Percentiles rank a stretch among this genome's conserved stretches.
Evolutionary conservation across 1,284 basidiomycete genomes (phyloP).

Genomic region (Papiliotrema laurentii): DNA sequence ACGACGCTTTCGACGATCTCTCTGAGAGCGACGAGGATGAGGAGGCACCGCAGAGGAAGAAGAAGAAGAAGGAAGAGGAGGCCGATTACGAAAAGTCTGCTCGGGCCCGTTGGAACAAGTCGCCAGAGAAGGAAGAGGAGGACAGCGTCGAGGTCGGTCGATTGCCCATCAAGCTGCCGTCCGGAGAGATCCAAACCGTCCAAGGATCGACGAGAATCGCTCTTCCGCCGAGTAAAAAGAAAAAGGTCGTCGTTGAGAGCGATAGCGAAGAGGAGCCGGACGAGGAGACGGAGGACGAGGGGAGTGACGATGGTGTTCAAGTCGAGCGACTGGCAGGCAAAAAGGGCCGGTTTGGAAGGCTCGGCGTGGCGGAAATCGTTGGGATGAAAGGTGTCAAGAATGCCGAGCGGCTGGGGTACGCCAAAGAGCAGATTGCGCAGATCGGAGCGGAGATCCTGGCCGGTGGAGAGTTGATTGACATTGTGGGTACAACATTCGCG

Average conservation of each 20-base stretch:
- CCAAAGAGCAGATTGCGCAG: constrained; percentile 83
- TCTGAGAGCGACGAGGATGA: constrained; percentile 18
- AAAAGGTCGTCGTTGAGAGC: constrained; percentile 40
- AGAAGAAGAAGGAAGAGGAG: constrained; percentile 35
- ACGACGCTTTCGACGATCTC: constrained; percentile 21
- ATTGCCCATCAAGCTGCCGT: constrained; percentile 77
- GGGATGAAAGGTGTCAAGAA: constrained; percentile 55
- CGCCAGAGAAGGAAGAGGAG: constrained; percentile 13
- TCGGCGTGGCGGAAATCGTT: constrained; percentile 71
- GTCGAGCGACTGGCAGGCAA: constrained; percentile 36
- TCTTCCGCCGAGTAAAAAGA: constrained; percentile 41
- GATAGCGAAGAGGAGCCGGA: constrained; percentile 49
- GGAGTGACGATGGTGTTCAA: constrained; percentile 51
- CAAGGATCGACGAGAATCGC: constrained; percentile 49
- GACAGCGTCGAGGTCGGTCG: constrained; percentile 55
- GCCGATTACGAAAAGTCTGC: constrained; percentile 39
- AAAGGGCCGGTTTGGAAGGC: constrained; percentile 65
- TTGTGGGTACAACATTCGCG: constrained; percentile 53
- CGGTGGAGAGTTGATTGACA: constrained; percentile 55
- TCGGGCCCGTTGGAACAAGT: constrained; percentile 25
- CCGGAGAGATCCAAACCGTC: constrained; percentile 62
- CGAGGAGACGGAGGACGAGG: constrained; percentile 49
- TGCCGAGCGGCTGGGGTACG: constrained; percentile 64
- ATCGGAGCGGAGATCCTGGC: constrained; percentile 84
- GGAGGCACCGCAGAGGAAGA: constrained; percentile 14